Evolutionary conservation across 495 filamentous ascomycete species (phyloP), one percentile per base, ranked within the genome.

Genomic region (Aspergillus homomorphus): DNA sequence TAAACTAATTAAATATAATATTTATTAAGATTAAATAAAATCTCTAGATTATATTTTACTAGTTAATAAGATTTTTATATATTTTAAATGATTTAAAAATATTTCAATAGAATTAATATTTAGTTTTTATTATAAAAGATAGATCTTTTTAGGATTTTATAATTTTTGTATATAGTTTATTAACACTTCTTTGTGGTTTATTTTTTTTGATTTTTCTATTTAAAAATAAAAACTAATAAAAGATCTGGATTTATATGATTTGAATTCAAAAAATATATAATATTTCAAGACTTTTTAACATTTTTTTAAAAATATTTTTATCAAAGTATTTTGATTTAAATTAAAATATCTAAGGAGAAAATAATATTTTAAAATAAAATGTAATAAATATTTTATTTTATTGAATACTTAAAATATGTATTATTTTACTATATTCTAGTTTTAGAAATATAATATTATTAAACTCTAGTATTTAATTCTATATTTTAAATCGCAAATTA

Each of bases 101-200:
- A 44, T 14, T 18, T 18, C 12, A 44, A 44, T 14, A 44, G 3
- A 14, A 43, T 44, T 44, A 44, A 44, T 44, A 44, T 44, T 4
- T 16, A 26, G 33, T 16, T 26, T 12, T 12, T 44, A 4, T 4
- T 4, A 4, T 44, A 44, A 44, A 15, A 44, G 42, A 44, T 44
- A 3, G 15, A 44, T 16, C 19, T 4, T 18, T 44, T 44, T 44
- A 44, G 19, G 19, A 16, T 16, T 4, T 14, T 44, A 44, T 44
- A 4, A 44, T 3, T 44, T 44, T 4, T 44, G 15, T 4, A 44
- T 16, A 44, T 44, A 15, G 16, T 44, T 44, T 44, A 44, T 2
- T 44, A 44, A 44, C 3, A 44, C 26, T 22, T 49, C 30, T 23
- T 45, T 48, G 26, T 45, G 38, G 48, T 48, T 46, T 45, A 56